Evolutionary conservation across 2,329 filamentous ascomycete genomes (phyloP), one percentile per base, ranked within the genome.

Genomic region (Exophiala dermatitidis): DNA sequence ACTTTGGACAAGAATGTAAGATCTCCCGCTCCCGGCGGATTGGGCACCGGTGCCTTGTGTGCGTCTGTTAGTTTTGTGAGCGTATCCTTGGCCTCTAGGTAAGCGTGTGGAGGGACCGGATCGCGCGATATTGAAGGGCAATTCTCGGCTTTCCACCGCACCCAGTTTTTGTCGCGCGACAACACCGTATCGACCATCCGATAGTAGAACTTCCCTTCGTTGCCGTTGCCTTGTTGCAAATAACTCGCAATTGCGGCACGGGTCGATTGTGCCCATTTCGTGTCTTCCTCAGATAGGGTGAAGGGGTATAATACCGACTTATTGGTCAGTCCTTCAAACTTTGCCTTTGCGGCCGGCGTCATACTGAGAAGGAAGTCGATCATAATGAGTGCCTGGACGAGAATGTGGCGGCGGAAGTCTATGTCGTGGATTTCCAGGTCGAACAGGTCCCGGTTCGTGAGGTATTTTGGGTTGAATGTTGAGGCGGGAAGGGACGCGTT

Each of bases 141-240:
- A 61, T 85, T 88, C 68, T 96, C 90, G 56, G 91, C 85, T 72
- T 99, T 99, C 93, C 93, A 99, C 58, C 90, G 85, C 42, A 94
- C 90, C 94, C 94, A 98, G 67, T 97, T 96, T 74, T 96, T 97
- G 70, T 99, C 93, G 59, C 93, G 81, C 28, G 89, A 88, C 31
- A 98, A 80, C 32, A 98, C 91, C 8, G 90, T 97, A 68, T 97
- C 91, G 32, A 98, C 90, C 82, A 97, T 95, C 37, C 93, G 85
- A 71, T 90, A 86, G 70, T 97, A 98, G 70, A 95, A 95, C 59
- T 88, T 87, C 31, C 93, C 93, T 65, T 95, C 90, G 40, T 77
- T 73, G 19, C 88, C 88, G 46, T 48, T 60, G 26, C 62, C 61
- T 40, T 62, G 59, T 66, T 86, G 86, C 52, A 98, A 79, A 69